phyloP scores from a whole-genome alignment of 768 basidiomycete species.

The Mycena galopus region DNA sequence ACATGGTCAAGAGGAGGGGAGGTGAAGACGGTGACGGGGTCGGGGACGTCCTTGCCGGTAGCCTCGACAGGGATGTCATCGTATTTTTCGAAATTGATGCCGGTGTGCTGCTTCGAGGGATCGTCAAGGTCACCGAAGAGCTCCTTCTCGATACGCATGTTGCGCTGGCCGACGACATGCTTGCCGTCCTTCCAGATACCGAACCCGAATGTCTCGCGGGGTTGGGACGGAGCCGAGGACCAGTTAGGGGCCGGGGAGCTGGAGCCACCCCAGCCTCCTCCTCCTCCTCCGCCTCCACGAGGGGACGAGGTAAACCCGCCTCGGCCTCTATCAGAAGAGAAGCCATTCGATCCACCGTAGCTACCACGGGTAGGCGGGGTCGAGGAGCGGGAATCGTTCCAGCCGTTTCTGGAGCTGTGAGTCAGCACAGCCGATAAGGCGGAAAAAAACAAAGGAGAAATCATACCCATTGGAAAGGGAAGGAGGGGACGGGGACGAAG shows the following conservation, averaged over 20 bases:
- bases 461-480: conserved; percentile 67
- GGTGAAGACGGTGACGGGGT: conserved; percentile 90
- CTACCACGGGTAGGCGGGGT: conserved; percentile 70
- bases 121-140: conserved; percentile 93
- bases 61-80: conserved; percentile 99
- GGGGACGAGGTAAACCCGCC: conserved; percentile 55
- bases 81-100: conserved; percentile 99
- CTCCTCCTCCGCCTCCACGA: conserved; percentile 52
- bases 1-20: conserved; percentile 92
- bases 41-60: conserved; percentile 96
- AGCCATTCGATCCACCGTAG: conserved; percentile 59
- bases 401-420: conserved; percentile 66
- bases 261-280: conserved; percentile 59
- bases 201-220: conserved; percentile 68
- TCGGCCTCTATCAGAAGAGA: conserved; percentile 54
- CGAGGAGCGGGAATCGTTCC: conserved; percentile 78
- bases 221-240: conserved; percentile 54
- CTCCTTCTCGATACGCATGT: conserved; percentile 93
- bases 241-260: conserved; percentile 50
- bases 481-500: conserved; percentile 69
- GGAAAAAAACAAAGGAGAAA: conserved; percentile 29
- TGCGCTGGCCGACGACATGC: conserved; percentile 87
- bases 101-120: conserved; percentile 91
- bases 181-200: conserved; percentile 93
- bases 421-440: conserved; percentile 19